Evolutionary conservation across 2,329 filamentous ascomycete genomes (phyloP).

Genomic region (Trichophyton verrucosum): DNA sequence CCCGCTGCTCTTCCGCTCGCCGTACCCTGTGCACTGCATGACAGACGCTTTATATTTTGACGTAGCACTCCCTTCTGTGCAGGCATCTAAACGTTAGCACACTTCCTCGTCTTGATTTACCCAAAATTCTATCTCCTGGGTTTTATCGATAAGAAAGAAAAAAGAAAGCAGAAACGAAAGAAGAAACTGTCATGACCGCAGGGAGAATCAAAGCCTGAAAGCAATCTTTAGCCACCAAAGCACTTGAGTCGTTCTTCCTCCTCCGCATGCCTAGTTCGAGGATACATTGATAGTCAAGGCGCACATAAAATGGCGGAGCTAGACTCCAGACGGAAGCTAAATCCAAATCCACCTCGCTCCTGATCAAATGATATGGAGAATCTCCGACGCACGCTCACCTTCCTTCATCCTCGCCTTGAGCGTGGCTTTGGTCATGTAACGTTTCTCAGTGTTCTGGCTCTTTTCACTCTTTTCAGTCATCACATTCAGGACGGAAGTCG

Average conservation of each 20-base stretch:
- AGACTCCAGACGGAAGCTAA: neutral
- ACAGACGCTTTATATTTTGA: neutral
- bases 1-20: neutral
- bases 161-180: neutral
- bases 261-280: neutral
- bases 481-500: no score
- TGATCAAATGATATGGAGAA: neutral
- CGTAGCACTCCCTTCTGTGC: neutral
- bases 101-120: no score
- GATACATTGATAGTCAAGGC: neutral
- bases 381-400: neutral
- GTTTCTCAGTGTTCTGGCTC: neutral
- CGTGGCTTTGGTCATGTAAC: neutral
- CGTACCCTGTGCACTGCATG: neutral
- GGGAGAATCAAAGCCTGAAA: neutral
- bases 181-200: neutral
- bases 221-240: neutral
- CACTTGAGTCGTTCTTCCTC: neutral
- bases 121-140: neutral
- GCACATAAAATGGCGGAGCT: neutral
- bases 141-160: neutral
- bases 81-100: neutral
- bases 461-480: neutral
- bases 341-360: neutral
- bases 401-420: neutral